Base-by-base conservation (phyloP, 768 basidiomycete species). In the Russula emetica region DNA sequence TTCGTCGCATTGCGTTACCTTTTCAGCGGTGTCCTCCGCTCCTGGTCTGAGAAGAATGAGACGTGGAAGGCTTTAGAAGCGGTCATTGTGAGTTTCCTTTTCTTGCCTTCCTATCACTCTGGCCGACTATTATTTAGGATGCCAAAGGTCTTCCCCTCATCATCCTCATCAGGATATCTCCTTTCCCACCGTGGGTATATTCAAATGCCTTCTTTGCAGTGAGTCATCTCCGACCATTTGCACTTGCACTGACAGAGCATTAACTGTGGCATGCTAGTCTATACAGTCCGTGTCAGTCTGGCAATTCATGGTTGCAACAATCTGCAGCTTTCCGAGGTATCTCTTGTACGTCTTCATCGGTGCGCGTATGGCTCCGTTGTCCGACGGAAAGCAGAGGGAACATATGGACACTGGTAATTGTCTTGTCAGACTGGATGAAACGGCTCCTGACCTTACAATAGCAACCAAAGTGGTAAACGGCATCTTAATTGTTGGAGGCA, bases 121-220 rank as follows among this genome's bases (percentile, higher is more conserved):
- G 5, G 30, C 52, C 53, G 1, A 47, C 44, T 50, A 53, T 62
- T 44, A 11, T 44, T 68, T 53, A 91, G 89, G 78, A 77, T 63
- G 83, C 84, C 18, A 90, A 87, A 72, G 92, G 92, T 20, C 76
- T 93, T 20, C 86, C 86, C n/a, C 76, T 93, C 26, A 89, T 94
- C 45, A 82, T 92, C 67, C 80, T 94, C 53, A 87, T 94, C 64
- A 85, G 92, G 16, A 72, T 90, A 24, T 92, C 89, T 4, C 86
- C 92, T 5, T 83, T 94, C 72, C 91, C 90, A 52, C 90, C 92
- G 3, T 93, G 90, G 88, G 87, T 88, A 0, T 94, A 92, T 70
- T 84, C 86, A n/a, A 93, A 92, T 63, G 77, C 85, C 0, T 77
- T 94, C 22, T 91, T 91, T 70, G 85, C 89, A 26, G 88, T 88